Conservation (phyloP, 2,329 filamentous ascomycete genomes). For the Sporothrix luriei region DNA sequence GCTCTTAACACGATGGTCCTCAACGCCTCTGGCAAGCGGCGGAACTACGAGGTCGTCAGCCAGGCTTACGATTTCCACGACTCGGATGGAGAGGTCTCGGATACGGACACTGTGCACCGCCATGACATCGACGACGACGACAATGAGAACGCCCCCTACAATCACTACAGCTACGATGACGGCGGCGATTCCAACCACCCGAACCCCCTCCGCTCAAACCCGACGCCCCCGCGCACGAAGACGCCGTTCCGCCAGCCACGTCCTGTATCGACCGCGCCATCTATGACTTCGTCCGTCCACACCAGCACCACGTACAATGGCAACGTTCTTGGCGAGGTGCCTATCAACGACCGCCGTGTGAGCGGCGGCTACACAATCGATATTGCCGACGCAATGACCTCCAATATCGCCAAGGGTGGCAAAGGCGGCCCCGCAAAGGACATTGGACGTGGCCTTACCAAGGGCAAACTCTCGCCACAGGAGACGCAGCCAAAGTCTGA, state of each 20-base stretch:
- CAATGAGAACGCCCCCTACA: slow-evolving; percentile 39
- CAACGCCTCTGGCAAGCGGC: slow-evolving; percentile 43
- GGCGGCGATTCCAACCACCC: slow-evolving; percentile 46
- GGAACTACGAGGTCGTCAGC: slow-evolving; percentile 52
- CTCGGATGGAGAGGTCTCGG: slow-evolving; percentile 39
- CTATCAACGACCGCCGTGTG: slow-evolving; percentile 49
- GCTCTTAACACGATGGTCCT: slow-evolving; percentile 44
- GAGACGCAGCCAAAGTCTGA: slow-evolving; percentile 17
- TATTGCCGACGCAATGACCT: slow-evolving; percentile 30
- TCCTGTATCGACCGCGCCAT: slow-evolving; percentile 38
- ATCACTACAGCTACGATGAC: slow-evolving; percentile 37
- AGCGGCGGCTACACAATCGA: slow-evolving; percentile 43
- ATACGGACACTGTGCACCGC: slow-evolving; percentile 45
- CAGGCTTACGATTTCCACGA: slow-evolving; percentile 48
- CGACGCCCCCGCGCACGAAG: slow-evolving; percentile 39
- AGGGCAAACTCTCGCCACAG: slow-evolving; percentile 11
- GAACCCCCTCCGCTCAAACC: slow-evolving; percentile 59
- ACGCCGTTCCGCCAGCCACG: slow-evolving; percentile 41
- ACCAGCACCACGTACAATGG: slow-evolving; percentile 35
- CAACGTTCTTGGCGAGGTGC: slow-evolving; percentile 49
- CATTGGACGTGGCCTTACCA: slow-evolving; percentile 22
- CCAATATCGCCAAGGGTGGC: neutral
- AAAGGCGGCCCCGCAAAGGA: neutral
- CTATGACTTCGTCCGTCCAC: slow-evolving; percentile 34
- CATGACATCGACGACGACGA: slow-evolving; percentile 48